phyloP scores from a whole-genome alignment of 345 rosid species.

The Eucalyptus erythrocorys region DNA sequence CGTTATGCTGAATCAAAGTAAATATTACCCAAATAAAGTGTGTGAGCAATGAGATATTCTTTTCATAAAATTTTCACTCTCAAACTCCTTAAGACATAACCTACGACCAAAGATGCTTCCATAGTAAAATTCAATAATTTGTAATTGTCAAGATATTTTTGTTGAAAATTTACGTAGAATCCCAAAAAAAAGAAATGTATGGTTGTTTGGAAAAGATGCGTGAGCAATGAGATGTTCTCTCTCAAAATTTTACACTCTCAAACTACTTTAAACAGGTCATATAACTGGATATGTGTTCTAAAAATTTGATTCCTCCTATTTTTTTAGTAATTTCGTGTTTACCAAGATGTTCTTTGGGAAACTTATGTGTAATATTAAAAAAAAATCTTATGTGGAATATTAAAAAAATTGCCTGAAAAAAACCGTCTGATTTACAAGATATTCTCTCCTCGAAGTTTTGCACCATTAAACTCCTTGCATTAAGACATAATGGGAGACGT shows the following conservation, averaged over 20 bases:
- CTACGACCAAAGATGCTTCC: no score
- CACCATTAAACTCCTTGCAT: neutral
- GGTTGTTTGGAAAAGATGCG: no score
- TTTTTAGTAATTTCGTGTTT: neutral
- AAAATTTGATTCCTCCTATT: neutral
- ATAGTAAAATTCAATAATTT: no score
- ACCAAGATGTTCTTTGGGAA: neutral
- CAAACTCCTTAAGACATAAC: neutral
- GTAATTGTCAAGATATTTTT: no score
- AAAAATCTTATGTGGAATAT: neutral
- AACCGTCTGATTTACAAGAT: neutral
- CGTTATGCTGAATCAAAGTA: neutral
- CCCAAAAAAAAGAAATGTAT: no score
- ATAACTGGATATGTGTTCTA: rapidly evolving
- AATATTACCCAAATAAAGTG: neutral
- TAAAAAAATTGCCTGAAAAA: neutral
- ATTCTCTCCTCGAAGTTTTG: neutral
- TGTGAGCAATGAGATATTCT: neutral
- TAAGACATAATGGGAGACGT: no score
- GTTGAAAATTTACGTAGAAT: rapidly evolving
- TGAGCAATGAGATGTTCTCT: neutral
- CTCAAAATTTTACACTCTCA: neutral
- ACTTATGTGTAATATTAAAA: neutral
- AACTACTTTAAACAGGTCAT: rapidly evolving
- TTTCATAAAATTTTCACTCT: neutral